phyloP scores from a whole-genome alignment of 2,329 filamentous ascomycete species.

The Colletotrichum sp. region DNA sequence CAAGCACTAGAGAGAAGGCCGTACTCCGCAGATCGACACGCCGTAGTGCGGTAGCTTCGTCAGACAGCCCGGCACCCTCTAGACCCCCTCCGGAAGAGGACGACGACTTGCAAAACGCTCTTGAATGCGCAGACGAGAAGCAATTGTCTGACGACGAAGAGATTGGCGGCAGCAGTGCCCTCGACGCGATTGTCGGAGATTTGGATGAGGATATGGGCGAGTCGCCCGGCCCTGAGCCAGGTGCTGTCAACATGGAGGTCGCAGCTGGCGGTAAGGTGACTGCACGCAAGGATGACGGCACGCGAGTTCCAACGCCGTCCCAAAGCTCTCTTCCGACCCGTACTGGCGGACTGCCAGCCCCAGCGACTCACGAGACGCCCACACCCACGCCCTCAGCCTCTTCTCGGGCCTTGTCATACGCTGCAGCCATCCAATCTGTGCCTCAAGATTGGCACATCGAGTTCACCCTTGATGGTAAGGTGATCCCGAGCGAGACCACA shows the following conservation, averaged over 20 bases:
- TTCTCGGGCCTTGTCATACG: conserved; percentile 78
- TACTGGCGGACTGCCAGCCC: conserved; percentile 43
- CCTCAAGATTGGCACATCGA: conserved; percentile 98
- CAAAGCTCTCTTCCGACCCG: conserved; percentile 54
- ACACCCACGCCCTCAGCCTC: conserved; percentile 57
- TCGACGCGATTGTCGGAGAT: conserved; percentile 91
- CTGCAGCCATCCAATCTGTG: conserved; percentile 78
- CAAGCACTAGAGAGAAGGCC: conserved; percentile 62
- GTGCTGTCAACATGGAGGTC: conserved; percentile 90
- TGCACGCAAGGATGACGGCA: conserved; percentile 90
- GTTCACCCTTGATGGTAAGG: conserved; percentile 85
- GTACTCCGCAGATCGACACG: conserved; percentile 67
- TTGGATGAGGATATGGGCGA: conserved; percentile 85
- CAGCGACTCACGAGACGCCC: conserved; percentile 47
- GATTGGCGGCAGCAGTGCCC: conserved; percentile 67
- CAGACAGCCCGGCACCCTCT: conserved; percentile 56
- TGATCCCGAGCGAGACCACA: conserved; percentile 89
- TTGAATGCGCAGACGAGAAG: conserved; percentile 94
- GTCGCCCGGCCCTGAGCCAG: conserved; percentile 74
- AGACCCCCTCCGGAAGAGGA: conserved; percentile 62
- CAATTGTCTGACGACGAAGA: conserved; percentile 77
- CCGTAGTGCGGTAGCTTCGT: conserved; percentile 54
- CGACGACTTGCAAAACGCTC: conserved; percentile 69
- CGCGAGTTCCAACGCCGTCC: conserved; percentile 81
- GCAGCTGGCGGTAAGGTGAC: conserved; percentile 87